Evolutionary conservation across 352 stramenopile genomes (phyloP), one percentile per base, ranked within the genome.

Genomic region (Pythium rhizo-oryzae): DNA sequence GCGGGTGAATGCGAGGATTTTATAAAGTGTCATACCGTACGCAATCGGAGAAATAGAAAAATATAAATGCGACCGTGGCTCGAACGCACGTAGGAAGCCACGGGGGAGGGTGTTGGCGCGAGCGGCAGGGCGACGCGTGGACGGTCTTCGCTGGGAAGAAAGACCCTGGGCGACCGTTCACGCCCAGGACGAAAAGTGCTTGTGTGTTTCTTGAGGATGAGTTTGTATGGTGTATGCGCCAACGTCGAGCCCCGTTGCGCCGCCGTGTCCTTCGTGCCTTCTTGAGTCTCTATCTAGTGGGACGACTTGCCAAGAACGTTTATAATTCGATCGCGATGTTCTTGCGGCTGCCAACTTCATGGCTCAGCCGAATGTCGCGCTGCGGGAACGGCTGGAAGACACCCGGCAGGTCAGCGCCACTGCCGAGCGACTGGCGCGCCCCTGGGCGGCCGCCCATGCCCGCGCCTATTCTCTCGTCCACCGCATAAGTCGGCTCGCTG

Each of bases 301-400:
- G 19, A 53, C n/a, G 25, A 25, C 15, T 19, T 47, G 13, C 25
- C 25, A 25, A 28, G 1, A 0, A 7, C 23, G 28, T 21, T 62
- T 68, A 72, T 47, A 72, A 63, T 57, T 72, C 66, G 54, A 72
- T 65, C 19, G 66, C 44, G 41, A 72, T 65, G 53, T 68, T 46
- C 33, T 68, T 67, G 35, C 59, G 66, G 59, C 59, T 68, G 66
- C 44, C 59, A 28, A 65, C 52, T 53, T 72, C 66, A 37, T 67
- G 65, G 49, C 53, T 58, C 33, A 56, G 64, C 39, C 64, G 65
- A 2, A 16, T 12, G 13, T 63, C 58, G 12, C 66, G 66, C 43
- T 52, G 52, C 18, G 46, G 59, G 59, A 65, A 72, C 5, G 66
- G 19, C 18, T 72, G 62, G 59, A 55, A 72, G 1, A 68, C 57